Evolutionary conservation across 371 early-diverging fungal genomes (phyloP).

Genomic region (Mortierella sp.): DNA sequence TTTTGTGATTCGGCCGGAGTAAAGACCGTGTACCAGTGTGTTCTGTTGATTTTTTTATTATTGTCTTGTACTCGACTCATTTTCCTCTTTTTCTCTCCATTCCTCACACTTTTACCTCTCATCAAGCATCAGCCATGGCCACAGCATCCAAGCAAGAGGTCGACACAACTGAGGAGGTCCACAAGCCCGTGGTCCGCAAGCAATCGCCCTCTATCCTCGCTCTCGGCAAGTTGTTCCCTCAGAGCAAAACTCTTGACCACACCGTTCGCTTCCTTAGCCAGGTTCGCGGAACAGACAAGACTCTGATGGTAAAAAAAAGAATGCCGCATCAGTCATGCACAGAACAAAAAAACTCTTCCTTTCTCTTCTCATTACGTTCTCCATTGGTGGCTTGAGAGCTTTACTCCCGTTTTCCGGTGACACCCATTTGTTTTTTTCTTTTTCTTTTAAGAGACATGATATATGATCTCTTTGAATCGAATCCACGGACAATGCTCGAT

Average conservation of each 20-base stretch:
- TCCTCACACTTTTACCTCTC: not conserved
- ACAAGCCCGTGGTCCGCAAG: constrained; percentile 37
- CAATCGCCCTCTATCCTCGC: constrained; percentile 45
- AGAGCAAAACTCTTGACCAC: constrained; percentile 68
- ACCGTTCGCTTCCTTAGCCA: constrained; percentile 80
- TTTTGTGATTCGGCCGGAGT: constrained; percentile 36
- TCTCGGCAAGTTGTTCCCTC: constrained; percentile 53
- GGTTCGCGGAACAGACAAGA: constrained; percentile 93
- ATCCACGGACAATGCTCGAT: not conserved
- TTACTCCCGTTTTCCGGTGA: too few species aligned
- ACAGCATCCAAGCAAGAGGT: constrained; percentile 49
- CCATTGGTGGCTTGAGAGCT: too few species aligned
- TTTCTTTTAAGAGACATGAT: not conserved
- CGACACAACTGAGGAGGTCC: constrained; percentile 26
- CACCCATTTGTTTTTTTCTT: not conserved
- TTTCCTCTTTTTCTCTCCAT: constrained; percentile 4
- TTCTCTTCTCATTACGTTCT: not conserved
- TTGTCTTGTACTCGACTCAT: not conserved
- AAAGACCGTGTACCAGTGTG: not conserved
- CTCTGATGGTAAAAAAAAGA: constrained; percentile 84
- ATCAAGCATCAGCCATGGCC: constrained; percentile 23
- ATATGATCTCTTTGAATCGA: not conserved
- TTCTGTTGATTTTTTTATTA: not conserved
- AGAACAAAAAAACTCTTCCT: not conserved
- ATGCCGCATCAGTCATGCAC: not conserved